A percentile compares a stretch with the other conserved stretches of the same genome.
phyloP scores from a whole-genome alignment of 2,329 filamentous ascomycete genomes.

The Niveomyces coronatus region DNA sequence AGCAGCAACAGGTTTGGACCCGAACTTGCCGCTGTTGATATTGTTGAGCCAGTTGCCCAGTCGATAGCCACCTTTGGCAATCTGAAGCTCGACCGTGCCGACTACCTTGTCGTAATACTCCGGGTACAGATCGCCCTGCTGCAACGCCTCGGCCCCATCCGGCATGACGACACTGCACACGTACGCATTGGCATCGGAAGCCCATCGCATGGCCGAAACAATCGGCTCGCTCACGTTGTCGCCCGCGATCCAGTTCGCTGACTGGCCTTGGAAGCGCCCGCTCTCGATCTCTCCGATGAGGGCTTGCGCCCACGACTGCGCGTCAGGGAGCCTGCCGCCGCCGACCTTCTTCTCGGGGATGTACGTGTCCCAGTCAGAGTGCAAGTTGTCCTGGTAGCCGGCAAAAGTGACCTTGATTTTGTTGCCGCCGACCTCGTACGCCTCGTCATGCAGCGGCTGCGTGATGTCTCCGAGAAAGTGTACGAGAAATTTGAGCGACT shows the following conservation, averaged over 20 bases:
- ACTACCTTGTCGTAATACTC: slow-evolving; percentile 28
- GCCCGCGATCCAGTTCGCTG: slow-evolving; percentile 25
- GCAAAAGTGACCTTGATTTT: slow-evolving; percentile 18
- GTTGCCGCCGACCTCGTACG: slow-evolving; percentile 38
- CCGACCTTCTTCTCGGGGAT: slow-evolving; percentile 39
- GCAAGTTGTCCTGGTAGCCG: slow-evolving; percentile 42
- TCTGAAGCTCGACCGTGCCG: slow-evolving; percentile 31
- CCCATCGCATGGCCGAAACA: slow-evolving; percentile 27
- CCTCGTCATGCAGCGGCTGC: slow-evolving; percentile 44
- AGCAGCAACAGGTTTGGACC: slow-evolving; percentile 13
- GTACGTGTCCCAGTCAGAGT: slow-evolving; percentile 49
- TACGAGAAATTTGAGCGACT: slow-evolving; percentile 20
- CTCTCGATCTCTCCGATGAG: slow-evolving; percentile 26
- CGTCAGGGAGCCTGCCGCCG: slow-evolving; percentile 23
- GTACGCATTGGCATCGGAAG: slow-evolving; percentile 29
- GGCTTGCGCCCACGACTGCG: slow-evolving; percentile 27
- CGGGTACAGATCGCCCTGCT: slow-evolving; percentile 29
- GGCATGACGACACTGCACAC: slow-evolving; percentile 34
- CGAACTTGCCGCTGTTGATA: slow-evolving; percentile 13
- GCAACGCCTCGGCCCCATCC: slow-evolving; percentile 26
- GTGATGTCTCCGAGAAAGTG: slow-evolving; percentile 47
- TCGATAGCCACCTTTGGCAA: slow-evolving; percentile 33
- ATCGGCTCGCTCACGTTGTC: slow-evolving; percentile 23
- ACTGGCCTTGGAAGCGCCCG: slow-evolving; percentile 25
- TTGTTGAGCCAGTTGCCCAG: slow-evolving; percentile 22